phyloP scores from a whole-genome alignment of 2,329 filamentous ascomycete species.

The Xenosphaeropsis pyriputrescens region DNA sequence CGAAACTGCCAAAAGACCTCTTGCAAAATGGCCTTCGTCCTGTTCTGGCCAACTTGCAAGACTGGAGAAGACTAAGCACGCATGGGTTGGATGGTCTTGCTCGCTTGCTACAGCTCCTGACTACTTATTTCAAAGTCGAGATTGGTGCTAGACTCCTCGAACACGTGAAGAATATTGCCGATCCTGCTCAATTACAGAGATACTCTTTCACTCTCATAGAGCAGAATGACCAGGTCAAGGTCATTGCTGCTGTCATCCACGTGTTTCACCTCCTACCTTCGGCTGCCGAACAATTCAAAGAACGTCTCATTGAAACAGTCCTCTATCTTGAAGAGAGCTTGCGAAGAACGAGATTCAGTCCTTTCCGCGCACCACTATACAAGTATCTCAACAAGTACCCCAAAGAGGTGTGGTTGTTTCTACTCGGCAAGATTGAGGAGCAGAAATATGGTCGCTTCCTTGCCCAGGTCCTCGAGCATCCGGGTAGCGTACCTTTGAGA shows the following conservation, averaged over 20 bases:
- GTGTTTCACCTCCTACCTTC: constrained; percentile 93
- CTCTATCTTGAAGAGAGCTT: constrained; percentile 76
- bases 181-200: constrained; percentile 65
- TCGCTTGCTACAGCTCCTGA: constrained; percentile 76
- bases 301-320: constrained; percentile 78
- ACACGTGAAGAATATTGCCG: constrained; percentile 82
- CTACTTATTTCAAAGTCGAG: constrained; percentile 98
- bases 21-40: constrained; percentile 87
- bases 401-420: constrained; percentile 70
- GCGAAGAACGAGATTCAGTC: constrained; percentile 76
- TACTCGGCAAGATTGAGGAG: constrained; percentile 68
- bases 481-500: constrained; percentile 60
- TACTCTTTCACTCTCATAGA: constrained; percentile 93
- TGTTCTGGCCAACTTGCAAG: constrained; percentile 91
- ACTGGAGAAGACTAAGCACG: constrained; percentile 78
- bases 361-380: constrained; percentile 80
- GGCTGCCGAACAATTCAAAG: constrained; percentile 82
- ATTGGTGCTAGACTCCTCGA: constrained; percentile 89
- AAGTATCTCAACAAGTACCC: constrained; percentile 91
- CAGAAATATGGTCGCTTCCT: constrained; percentile 83
- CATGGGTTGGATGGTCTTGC: constrained; percentile 86
- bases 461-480: constrained; percentile 68
- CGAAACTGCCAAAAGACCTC: constrained; percentile 87
- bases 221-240: constrained; percentile 83
- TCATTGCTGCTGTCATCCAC: constrained; percentile 87